Evolutionary conservation across 495 filamentous ascomycete species (phyloP), one percentile per base, ranked within the genome.

Genomic region (Cetradonia linearis): DNA sequence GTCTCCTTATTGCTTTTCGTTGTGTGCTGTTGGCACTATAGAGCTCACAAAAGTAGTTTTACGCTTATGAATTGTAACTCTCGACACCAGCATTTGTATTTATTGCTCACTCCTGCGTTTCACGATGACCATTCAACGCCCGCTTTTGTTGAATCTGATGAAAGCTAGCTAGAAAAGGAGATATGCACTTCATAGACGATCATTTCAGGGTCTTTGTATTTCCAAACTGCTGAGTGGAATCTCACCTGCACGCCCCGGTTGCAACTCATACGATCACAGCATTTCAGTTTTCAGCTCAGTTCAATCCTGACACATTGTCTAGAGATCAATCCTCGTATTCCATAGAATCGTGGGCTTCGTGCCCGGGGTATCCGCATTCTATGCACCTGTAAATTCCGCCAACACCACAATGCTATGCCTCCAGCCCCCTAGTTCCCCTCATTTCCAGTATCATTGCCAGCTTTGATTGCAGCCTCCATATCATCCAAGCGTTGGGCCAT

Each of bases 401-500:
- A 40, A 31, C 14, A 28, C 37, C 16, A 27, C 16, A 16, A 30
- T 42, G 2, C 46, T 14, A 52, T 9, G 7, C 8, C 7, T 23
- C 1, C 16, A 37, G 5, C 47, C 34, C 6, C 10, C 30, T 47
- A 59, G 33, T 5, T 42, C 0, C 52, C 63, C 31, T 31, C 59
- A 40, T 44, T 60, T 14, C 20, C 50, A 20, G 58, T 78, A 33
- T 79, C 76, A 55, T 76, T 76, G 56, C 70, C 76, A 11, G 75
- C 73, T 65, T 80, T 76, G 36, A 91, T 72, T 20, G 85, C 84
- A 46, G 86, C 78, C 71, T 97, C 92, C 37, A 97, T 81, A 54
- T 86, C 88, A 69, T 97, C 92, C 5, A 97, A 73, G 20, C 92
- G 86, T 61, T 85, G 78, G 14, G 89, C 85, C 92, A 97, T 96